phyloP scores from a whole-genome alignment of 2,329 filamentous ascomycete genomes.

The Curvularia hawaiiensis region DNA sequence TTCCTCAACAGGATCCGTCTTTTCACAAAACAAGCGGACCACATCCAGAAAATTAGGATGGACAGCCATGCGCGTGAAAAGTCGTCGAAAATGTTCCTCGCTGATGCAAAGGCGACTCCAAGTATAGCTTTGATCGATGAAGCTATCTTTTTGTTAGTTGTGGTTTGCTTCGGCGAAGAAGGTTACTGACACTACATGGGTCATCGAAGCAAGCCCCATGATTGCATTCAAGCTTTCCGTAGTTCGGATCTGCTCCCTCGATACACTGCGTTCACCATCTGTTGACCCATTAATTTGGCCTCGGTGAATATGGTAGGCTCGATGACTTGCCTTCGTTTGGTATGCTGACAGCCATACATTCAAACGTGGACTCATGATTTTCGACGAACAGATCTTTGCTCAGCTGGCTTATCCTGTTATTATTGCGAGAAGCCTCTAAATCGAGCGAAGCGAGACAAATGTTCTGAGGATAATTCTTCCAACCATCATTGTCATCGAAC shows the following conservation, averaged over 20 bases:
- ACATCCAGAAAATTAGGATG: slow-evolving; percentile 18
- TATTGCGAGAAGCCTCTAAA: slow-evolving; percentile 6
- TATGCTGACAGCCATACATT: neutral
- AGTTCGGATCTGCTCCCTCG: neutral
- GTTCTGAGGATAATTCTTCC: slow-evolving; percentile 13
- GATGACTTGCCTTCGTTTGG: neutral
- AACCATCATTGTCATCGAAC: neutral
- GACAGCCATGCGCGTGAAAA: slow-evolving; percentile 13
- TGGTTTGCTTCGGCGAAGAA: neutral
- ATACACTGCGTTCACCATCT: slow-evolving; percentile 6
- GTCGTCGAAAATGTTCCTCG: slow-evolving; percentile 16
- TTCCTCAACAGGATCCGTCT: slow-evolving; percentile 17
- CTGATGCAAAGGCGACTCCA: slow-evolving; percentile 19
- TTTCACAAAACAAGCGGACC: slow-evolving; percentile 17
- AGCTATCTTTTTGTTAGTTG: slow-evolving; percentile 4
- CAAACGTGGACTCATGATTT: slow-evolving; percentile 7
- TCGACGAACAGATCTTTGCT: slow-evolving; percentile 11
- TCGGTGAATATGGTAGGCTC: neutral
- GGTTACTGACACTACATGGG: slow-evolving; percentile 5
- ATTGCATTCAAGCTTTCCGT: slow-evolving; percentile 5
- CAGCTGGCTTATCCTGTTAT: slow-evolving; percentile 2
- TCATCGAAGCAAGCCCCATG: neutral
- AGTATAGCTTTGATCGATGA: slow-evolving; percentile 16
- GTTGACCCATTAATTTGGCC: neutral
- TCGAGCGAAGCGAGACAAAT: slow-evolving; percentile 1